Conservation (phyloP, 2,329 filamentous ascomycete genomes). For the Fusarium pseudonygamai region DNA sequence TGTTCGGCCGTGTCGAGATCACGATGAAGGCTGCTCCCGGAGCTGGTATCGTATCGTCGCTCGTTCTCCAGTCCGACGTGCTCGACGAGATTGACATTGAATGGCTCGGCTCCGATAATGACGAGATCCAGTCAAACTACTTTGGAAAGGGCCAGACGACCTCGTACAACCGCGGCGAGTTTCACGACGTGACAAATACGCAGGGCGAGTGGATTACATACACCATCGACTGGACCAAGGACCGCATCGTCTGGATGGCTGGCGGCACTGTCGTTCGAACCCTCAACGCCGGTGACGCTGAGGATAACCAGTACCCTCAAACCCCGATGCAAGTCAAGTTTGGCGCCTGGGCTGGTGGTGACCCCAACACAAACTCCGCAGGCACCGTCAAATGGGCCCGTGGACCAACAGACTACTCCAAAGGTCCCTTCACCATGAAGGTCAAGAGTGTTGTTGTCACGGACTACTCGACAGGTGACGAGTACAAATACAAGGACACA, state of each 20-base stretch:
- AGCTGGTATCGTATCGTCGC: conserved; percentile 89
- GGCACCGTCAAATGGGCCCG: conserved; percentile 93
- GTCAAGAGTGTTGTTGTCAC: conserved; percentile 79
- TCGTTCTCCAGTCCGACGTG: conserved; percentile 89
- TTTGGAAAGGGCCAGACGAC: conserved; percentile 92
- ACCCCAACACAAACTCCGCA: conserved; percentile 73
- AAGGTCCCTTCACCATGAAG: conserved; percentile 87
- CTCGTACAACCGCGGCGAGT: conserved; percentile 87
- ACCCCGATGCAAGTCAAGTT: conserved; percentile 95
- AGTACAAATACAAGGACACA: conserved; percentile 83
- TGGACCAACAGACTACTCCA: conserved; percentile 82
- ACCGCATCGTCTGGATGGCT: conserved; percentile 87
- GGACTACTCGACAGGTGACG: conserved; percentile 91
- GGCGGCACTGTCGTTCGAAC: conserved; percentile 81
- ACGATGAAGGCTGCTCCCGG: conserved; percentile 88
- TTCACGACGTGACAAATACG: conserved; percentile 74
- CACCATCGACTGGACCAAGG: conserved; percentile 88
- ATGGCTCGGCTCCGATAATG: conserved; percentile 83
- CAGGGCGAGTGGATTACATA: conserved; percentile 86
- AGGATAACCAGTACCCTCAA: conserved; percentile 84
- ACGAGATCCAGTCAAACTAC: conserved; percentile 94
- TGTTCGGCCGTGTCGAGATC: conserved; percentile 94
- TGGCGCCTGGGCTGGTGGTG: conserved; percentile 91
- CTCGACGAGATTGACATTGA: conserved; percentile 98
- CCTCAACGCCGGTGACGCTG: conserved; percentile 74